phyloP scores from a whole-genome alignment of 2,329 filamentous ascomycete genomes.

The Fusarium devonianum region DNA sequence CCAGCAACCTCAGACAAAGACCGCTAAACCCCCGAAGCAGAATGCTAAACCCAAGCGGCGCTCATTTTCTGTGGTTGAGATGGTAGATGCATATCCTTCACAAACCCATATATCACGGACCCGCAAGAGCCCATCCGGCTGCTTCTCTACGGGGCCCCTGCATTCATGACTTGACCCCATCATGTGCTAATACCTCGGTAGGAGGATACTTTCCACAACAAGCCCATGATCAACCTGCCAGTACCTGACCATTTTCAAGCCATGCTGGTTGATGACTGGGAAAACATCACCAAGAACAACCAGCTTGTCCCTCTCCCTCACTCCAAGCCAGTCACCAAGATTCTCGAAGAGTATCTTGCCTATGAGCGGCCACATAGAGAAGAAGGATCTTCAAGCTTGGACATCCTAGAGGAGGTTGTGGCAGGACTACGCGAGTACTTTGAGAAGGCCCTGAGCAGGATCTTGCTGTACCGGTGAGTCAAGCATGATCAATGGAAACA shows the following conservation, averaged over 20 bases:
- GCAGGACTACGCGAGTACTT: constrained; percentile 92
- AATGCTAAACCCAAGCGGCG: constrained; percentile 19
- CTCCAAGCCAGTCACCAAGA: constrained; percentile 73
- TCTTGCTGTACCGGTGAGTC: constrained; percentile 79
- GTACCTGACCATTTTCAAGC: constrained; percentile 92
- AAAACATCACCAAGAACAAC: constrained; percentile 95
- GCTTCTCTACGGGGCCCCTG: background rate
- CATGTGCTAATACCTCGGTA: constrained; percentile 49
- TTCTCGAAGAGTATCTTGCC: constrained; percentile 81
- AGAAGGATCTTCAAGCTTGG: constrained; percentile 73
- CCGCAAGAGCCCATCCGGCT: background rate
- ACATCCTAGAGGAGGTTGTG: constrained; percentile 89
- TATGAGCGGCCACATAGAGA: constrained; percentile 73
- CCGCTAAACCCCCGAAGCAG: constrained; percentile 7
- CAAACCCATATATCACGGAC: background rate
- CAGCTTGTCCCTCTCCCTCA: constrained; percentile 88
- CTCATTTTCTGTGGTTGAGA: constrained; percentile 14
- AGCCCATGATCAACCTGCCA: constrained; percentile 84
- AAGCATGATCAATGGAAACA: background rate
- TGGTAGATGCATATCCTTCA: constrained; percentile 22
- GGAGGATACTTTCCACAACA: constrained; percentile 87
- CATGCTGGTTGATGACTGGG: constrained; percentile 96
- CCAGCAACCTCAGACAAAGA: constrained; percentile 19
- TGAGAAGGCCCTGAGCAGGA: constrained; percentile 84
- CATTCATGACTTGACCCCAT: background rate